Base-by-base conservation (phyloP, 106 monocot species). In the Iris macrosiphon region DNA sequence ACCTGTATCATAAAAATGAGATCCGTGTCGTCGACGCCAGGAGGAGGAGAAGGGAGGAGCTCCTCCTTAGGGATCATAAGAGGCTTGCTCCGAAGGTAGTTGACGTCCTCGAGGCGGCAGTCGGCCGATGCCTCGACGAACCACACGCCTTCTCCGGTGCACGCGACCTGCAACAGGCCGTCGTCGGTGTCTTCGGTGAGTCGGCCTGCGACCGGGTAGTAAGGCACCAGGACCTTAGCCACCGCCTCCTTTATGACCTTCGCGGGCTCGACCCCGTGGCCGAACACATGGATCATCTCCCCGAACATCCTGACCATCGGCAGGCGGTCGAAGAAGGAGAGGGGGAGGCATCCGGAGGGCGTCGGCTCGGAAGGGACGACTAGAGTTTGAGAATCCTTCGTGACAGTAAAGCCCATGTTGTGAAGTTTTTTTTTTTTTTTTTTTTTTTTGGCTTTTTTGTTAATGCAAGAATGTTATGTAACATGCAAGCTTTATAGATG, bases 121-220 rank as follows among this genome's bases (percentile, higher is more conserved):
- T 54, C 16, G 1, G 53, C 53, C 16, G 33, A n/a, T 4, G 53
- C 53, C 31, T 54, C 53, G 18, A 54, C 32, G 31, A 33, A 33
- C 31, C 29, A 54, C 18, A 54, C 32, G 31, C 53, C 53, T 2
- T 33, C 53, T 0, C 53, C 33, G 18, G 53, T 54, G 53, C 53
- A 54, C 11, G 13, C 32, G 1, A 54, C 53, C 1, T 34, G 17
- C 2, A 31, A 2, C 32, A 31, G 18, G 1, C 32, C 53, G 31
- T 31, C 31, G 17, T 16, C 53, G n/a, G 32, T 7, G 0, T 7
- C 15, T n/a, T 16, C 10, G 17, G 16, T 2, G 15, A 54, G 53
- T 31, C 53, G 29, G 32, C 53, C 53, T 18, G 53, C 53, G 53
- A 54, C 29, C 15, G 53, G 53, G 10, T 54, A 54, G 33, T 54